Conservation (phyloP, 1,284 basidiomycete species). For the Papiliotrema terrestris region DNA sequence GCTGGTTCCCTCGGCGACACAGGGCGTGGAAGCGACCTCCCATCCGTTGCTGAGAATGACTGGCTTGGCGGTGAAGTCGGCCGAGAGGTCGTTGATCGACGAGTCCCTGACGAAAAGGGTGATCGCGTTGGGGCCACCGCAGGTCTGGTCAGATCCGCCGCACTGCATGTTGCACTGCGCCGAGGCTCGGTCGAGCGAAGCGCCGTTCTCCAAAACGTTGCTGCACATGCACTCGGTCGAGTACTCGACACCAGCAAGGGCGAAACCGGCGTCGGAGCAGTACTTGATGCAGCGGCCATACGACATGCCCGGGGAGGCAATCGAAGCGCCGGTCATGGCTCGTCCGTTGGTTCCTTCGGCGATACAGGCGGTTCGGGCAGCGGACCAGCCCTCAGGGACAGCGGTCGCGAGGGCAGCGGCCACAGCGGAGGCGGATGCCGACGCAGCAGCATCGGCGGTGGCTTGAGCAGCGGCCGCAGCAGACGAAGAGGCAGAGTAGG, state of each 20-base stretch:
- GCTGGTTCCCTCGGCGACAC: conserved; percentile 22
- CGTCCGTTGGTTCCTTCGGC: conserved; percentile 32
- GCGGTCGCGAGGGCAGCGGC: conserved; percentile 10
- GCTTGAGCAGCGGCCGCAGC: neutral
- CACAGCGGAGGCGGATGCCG: neutral
- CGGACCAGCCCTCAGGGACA: conserved; percentile 31
- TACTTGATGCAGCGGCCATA: conserved; percentile 18
- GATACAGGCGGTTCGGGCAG: conserved; percentile 34
- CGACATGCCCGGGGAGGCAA: conserved; percentile 26
- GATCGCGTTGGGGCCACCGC: conserved; percentile 39
- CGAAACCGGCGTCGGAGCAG: conserved; percentile 22
- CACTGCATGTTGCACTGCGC: conserved; percentile 31
- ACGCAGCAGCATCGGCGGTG: neutral
- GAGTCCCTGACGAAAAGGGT: conserved; percentile 31
- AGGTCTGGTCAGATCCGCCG: conserved; percentile 26
- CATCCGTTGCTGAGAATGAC: conserved; percentile 49
- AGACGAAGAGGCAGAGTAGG: neutral
- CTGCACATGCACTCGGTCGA: conserved; percentile 36
- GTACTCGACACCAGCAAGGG: conserved; percentile 31
- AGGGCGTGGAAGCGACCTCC: conserved; percentile 13
- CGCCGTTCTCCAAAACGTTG: conserved; percentile 20
- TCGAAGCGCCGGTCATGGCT: conserved; percentile 25
- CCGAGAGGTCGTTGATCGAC: neutral
- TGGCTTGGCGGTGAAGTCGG: neutral
- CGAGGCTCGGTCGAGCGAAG: conserved; percentile 17